Base-by-base conservation (phyloP, 139 green algal genomes). In the Chlamydomonas sphaeroides region DNA sequence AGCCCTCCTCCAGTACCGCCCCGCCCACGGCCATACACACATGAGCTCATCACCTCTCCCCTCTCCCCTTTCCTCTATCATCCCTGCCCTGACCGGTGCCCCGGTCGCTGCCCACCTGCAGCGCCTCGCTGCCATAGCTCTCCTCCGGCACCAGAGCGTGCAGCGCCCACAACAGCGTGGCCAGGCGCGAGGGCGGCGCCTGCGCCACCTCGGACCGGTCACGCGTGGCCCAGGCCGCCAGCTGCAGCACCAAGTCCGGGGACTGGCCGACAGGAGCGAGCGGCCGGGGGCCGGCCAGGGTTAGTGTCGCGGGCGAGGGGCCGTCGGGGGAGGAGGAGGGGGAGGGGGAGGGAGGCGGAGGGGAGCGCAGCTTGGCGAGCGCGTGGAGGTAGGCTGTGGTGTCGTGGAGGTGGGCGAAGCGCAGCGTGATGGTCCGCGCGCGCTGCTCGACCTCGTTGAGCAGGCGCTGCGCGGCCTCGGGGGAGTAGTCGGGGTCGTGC, bases 101-200 rank as follows among this genome's bases (percentile, higher is more conserved):
- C 14, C 45, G 10, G 10, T 51, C 14, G 10, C 5, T 1, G 25
- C 32, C 59, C 38, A 80, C 73, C 73, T 80, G 73, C 14, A 80
- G 59, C 73, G 48, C 48, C 32, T 70, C 73, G 32, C 33, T 61
- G 30, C 23, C 57, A 59, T 80, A 35, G 51, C 6, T 1, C 17
- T 59, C 59, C 59, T 14, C 18, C 39, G 73, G 73, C 57, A 80
- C 5, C 41, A 65, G 45, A 28, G 39, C 38, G 39, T 35, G 17
- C 28, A 80, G 57, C n/a, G 59, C 73, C 73, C 73, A 80, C 38
- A 80, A 38, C 73, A 80, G 59, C 35, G 73, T 80, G 14, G 73
- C 39, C 28, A 80, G 59, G 30, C 59, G 59, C 17, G 25, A 41
- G 35, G 73, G 59, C 17, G 41, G 45, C 39, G 39, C 28, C 5